Conservation (phyloP, 2,329 filamentous ascomycete species). For the Penicillium janthinellum region DNA sequence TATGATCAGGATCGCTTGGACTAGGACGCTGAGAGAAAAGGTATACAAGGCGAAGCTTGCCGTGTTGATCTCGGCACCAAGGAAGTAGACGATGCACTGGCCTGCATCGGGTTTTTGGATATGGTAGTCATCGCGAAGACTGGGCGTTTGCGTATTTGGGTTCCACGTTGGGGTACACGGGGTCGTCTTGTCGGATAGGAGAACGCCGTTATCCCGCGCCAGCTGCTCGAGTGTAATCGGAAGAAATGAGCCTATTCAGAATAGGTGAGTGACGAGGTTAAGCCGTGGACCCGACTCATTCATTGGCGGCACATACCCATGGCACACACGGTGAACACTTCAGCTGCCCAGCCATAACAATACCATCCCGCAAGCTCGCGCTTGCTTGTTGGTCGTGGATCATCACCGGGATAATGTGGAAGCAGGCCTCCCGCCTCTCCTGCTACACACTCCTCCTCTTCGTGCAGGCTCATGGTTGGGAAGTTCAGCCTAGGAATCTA, state of each 20-base stretch:
- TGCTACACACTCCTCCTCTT: conserved; percentile 21
- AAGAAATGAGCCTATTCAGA: conserved; percentile 76
- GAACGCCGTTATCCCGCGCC: conserved; percentile 85
- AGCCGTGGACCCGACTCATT: not conserved
- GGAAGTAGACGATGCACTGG: conserved; percentile 80
- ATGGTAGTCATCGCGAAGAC: conserved; percentile 20
- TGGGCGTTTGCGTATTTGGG: conserved; percentile 33
- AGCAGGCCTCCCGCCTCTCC: conserved; percentile 26
- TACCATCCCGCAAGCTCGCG: conserved; percentile 95
- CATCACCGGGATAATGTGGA: conserved; percentile 75
- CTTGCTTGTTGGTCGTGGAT: conserved; percentile 80
- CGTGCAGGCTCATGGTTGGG: conserved; percentile 35
- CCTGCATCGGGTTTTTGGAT: conserved; percentile 41
- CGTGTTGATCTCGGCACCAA: conserved; percentile 88
- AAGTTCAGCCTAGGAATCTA: not conserved
- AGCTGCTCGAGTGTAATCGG: conserved; percentile 93
- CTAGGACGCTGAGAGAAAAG: conserved; percentile 85
- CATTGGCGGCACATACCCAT: conserved; percentile 55
- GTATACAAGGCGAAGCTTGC: conserved; percentile 98
- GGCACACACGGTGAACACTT: conserved; percentile 93
- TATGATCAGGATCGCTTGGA: conserved; percentile 89
- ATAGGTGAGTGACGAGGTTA: conserved; percentile 16
- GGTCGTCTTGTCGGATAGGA: conserved; percentile 73
- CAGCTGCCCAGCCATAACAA: conserved; percentile 91
- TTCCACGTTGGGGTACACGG: conserved; percentile 72